Evolutionary conservation across 805 yeast genomes (phyloP).

Genomic region (Starmerella bacillaris): DNA sequence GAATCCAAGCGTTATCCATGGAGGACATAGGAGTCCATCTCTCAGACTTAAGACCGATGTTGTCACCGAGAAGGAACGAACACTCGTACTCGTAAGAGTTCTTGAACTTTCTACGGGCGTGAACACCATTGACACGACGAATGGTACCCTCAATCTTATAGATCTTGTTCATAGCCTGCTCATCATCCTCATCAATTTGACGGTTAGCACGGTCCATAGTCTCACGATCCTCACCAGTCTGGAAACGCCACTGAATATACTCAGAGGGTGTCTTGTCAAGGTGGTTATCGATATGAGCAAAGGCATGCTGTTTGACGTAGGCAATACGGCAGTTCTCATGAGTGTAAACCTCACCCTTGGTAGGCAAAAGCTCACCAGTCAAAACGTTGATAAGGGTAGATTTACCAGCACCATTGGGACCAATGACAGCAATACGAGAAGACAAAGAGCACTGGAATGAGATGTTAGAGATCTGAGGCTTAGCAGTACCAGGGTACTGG

Average conservation of each 20-base stretch:
- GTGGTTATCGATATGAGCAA: conserved; percentile 97
- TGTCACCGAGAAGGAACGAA: conserved; percentile 94
- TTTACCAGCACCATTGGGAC: conserved; percentile 99
- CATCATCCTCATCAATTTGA: conserved; percentile 92
- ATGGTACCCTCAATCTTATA: conserved; percentile 97
- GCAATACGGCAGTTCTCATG: conserved; percentile 99
- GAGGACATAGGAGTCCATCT: conserved; percentile 99
- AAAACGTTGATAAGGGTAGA: conserved; percentile 83
- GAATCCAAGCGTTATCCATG: conserved; percentile 99
- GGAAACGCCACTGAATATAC: conserved; percentile 99
- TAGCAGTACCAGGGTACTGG: conserved; percentile 98
- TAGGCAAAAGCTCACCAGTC: conserved; percentile 98
- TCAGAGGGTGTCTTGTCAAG: conserved; percentile 99
- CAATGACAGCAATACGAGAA: conserved; percentile 99
- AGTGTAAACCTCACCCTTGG: conserved; percentile 95
- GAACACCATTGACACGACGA: conserved; percentile 90
- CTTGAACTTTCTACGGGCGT: conserved; percentile 98
- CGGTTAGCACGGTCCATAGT: conserved; percentile 99
- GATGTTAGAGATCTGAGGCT: conserved; percentile 82
- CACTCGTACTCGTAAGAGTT: conserved; percentile 99
- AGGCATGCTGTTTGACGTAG: conserved; percentile 99
- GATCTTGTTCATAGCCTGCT: conserved; percentile 96
- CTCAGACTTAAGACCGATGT: conserved; percentile 96
- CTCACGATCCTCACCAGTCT: conserved; percentile 99
- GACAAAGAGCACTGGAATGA: conserved; percentile 98